These are phyloP conservation scores for Neopestalotiopsis sp. DNA, from an alignment of 2,329 filamentous ascomycete genomes.

Conservation along the genomic window DNA sequence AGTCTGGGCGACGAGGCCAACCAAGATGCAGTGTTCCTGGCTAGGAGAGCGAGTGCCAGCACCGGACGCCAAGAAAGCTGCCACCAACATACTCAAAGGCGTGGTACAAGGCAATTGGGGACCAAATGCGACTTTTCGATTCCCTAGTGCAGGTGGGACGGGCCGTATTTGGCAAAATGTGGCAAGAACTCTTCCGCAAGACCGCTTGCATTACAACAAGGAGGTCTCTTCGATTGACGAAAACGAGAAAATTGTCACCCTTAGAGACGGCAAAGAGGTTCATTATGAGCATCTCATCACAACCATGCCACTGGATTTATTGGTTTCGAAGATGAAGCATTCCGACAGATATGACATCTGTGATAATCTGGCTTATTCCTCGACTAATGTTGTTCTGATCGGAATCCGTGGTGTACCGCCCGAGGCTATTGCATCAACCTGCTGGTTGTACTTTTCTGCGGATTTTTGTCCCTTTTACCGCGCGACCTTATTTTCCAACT, in stretches of 20 bases:
- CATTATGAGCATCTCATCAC: background rate
- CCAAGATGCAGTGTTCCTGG: background rate
- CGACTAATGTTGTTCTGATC: background rate
- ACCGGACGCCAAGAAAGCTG: background rate
- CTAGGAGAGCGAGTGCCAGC: background rate
- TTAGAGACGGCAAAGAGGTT: background rate
- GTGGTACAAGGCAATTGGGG: background rate
- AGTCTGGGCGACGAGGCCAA: background rate
- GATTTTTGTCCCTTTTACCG: background rate
- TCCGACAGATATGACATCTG: background rate
- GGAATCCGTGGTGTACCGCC: background rate
- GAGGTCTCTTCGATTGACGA: background rate
- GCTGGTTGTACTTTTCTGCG: background rate
- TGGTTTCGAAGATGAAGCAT: background rate
- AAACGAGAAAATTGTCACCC: background rate
- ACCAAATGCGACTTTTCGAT: background rate
- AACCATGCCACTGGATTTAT: background rate
- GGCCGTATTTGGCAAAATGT: background rate
- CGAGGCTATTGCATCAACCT: background rate
- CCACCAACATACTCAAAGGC: background rate
- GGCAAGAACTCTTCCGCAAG: background rate
- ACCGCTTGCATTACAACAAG: background rate
- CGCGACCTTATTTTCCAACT: background rate
- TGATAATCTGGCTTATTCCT: background rate
- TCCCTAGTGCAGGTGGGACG: background rate